Conservation (phyloP, 306 rosid genomes). For the Lathyrus oleraceus region DNA sequence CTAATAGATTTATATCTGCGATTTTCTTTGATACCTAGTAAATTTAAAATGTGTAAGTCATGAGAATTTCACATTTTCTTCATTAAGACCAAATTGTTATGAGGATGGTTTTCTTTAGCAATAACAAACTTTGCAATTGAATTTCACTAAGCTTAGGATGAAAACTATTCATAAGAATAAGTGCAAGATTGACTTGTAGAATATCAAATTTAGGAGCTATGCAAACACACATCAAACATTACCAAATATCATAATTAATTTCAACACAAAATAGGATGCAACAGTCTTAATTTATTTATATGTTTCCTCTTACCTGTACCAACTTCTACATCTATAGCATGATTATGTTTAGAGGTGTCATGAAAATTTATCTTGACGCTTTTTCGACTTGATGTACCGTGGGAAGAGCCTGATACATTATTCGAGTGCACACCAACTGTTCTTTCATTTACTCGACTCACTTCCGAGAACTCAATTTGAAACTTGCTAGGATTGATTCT, state of each 20-base stretch:
- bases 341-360: constrained; percentile 22
- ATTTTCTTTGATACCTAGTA: constrained; percentile 37
- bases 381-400: constrained; percentile 38
- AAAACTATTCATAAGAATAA: neutral
- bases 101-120: neutral
- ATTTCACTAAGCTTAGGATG: neutral
- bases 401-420: constrained; percentile 29
- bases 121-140: neutral
- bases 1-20: constrained; percentile 33
- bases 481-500: constrained; percentile 54
- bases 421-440: constrained; percentile 29
- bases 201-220: neutral
- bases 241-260: neutral
- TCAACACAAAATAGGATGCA: constrained; percentile 5
- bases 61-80: neutral
- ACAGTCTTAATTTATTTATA: neutral
- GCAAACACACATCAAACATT: neutral
- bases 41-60: neutral
- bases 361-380: constrained; percentile 23
- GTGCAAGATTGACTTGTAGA: neutral
- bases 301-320: constrained; percentile 37
- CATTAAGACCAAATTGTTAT: neutral
- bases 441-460: constrained; percentile 39
- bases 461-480: constrained; percentile 52
- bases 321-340: constrained; percentile 36